Percentiles rank a stretch among this genome's conserved stretches.
Evolutionary conservation across 768 basidiomycete species (phyloP).

Genomic region (Suillus spraguei): DNA sequence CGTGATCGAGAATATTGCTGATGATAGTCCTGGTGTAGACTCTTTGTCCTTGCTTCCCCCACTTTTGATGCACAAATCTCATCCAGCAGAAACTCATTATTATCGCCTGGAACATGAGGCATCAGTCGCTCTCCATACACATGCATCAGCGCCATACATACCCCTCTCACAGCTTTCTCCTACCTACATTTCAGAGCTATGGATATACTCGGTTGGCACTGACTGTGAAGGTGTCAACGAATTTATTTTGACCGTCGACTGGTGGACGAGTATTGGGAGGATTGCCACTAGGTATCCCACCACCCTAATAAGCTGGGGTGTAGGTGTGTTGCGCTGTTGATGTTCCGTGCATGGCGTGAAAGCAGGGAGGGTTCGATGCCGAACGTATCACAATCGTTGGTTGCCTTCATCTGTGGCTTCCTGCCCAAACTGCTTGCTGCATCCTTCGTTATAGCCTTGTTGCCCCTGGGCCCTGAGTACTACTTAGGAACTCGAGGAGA

Average conservation of each 20-base stretch:
- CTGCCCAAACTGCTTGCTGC: slow-evolving; percentile 45
- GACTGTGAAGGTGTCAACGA: slow-evolving; percentile 44
- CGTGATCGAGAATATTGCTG: slow-evolving; percentile 1
- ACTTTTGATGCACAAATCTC: slow-evolving; percentile 65
- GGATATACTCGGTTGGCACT: slow-evolving; percentile 56
- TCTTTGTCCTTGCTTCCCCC: slow-evolving; percentile 52
- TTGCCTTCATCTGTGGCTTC: slow-evolving; percentile 39
- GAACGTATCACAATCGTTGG: slow-evolving; percentile 51
- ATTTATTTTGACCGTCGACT: slow-evolving; percentile 65
- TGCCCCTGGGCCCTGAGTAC: slow-evolving; percentile 58
- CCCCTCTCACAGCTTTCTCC: slow-evolving; percentile 21
- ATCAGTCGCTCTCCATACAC: slow-evolving; percentile 58
- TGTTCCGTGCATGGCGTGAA: slow-evolving; percentile 53
- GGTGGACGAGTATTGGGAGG: slow-evolving; percentile 70
- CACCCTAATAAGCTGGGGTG: slow-evolving; percentile 70
- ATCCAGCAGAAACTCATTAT: slow-evolving; percentile 66
- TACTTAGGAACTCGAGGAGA: slow-evolving; percentile 65
- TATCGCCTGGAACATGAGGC: slow-evolving; percentile 47
- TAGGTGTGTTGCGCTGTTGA: slow-evolving; percentile 64
- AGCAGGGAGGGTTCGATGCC: slow-evolving; percentile 38
- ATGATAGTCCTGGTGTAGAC: slow-evolving; percentile 38
- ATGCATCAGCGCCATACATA: slow-evolving; percentile 68
- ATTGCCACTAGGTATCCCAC: slow-evolving; percentile 76
- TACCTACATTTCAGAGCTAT: slow-evolving; percentile 50
- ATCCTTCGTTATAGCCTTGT: slow-evolving; percentile 48